Base-by-base conservation (phyloP, 345 rosid genomes). In the Aegle marmelos region DNA sequence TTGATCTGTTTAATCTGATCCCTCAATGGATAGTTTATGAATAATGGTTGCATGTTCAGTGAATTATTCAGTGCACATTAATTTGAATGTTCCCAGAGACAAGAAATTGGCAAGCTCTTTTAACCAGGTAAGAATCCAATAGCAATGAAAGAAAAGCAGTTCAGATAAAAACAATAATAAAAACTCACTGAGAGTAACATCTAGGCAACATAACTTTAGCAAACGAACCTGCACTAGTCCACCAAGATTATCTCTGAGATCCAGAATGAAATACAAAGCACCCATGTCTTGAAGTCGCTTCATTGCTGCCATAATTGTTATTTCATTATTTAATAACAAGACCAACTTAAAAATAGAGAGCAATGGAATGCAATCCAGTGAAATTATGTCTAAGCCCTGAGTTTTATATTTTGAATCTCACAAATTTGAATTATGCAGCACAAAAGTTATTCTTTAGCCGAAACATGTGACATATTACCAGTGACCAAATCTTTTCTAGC, bases 241-340 rank as follows among this genome's bases (percentile, higher is more conserved):
- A 78, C 99, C 99, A 67, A 91, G 99, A 85, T 95, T 95, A 83
- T 95, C 97, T 89, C 97, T 87, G 80, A 95, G 98, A 86, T 95
- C 98, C 89, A 95, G 81, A 50, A 95, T 82, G 41, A 93, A 93
- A 87, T 83, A 93, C 27, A 86, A 88, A 2, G 95, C 97, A 84
- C 98, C 99, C 94, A 88, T 95, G 77, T 88, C 93, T 79, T 89
- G 92, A 76, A 95, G 98, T 57, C 92, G 88, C 85, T 90, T 91
- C 96, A 90, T 88, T 82, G 99, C 99, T 95, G 87, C 86, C 78
- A 66, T 24, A 66, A 36, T 45, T 36, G 60, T 70, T 34, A 37
- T 73, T 79, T 68, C 39, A 6, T 31, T 72, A 9, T 22, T n/a
- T 72, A 63, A 65, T 75, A 25, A 59, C 11, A 50, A 41, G 28